Conservation (phyloP, 2,329 filamentous ascomycete species). For the Penicillium palitans region DNA sequence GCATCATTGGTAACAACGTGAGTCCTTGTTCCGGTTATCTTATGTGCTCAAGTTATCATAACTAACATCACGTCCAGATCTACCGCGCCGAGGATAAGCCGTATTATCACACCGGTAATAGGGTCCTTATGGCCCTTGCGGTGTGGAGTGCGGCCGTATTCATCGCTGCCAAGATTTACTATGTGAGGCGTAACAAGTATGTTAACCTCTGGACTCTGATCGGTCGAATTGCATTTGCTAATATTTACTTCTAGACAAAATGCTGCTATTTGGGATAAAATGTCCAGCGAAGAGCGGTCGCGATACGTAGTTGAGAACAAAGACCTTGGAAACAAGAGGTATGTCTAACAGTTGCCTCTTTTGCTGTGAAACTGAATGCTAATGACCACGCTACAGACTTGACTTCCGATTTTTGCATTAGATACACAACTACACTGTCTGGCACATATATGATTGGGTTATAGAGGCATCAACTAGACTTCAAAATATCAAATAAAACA, state of each 20-base stretch:
- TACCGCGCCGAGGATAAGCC: constrained; percentile 58
- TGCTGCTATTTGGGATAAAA: constrained; percentile 41
- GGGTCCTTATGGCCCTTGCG: constrained; percentile 55
- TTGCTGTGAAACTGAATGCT: background rate
- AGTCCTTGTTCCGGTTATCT: constrained; percentile 12
- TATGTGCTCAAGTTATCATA: background rate
- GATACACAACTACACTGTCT: background rate
- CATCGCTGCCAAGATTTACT: constrained; percentile 45
- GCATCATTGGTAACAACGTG: constrained; percentile 43
- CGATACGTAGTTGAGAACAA: constrained; percentile 41
- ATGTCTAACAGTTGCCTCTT: background rate
- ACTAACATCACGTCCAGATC: constrained; percentile 43
- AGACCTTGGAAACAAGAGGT: constrained; percentile 49
- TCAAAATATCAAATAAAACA: background rate
- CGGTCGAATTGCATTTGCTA: background rate
- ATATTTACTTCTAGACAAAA: constrained; percentile 29
- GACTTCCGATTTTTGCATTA: constrained; percentile 43
- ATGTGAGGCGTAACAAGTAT: constrained; percentile 44
- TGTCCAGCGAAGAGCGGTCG: constrained; percentile 42
- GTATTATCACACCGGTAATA: constrained; percentile 60
- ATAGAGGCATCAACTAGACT: background rate
- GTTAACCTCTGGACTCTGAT: constrained; percentile 1
- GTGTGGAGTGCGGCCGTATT: constrained; percentile 54
- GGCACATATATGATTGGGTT: background rate
- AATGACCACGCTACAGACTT: constrained; percentile 28